phyloP scores from a whole-genome alignment of 331 rosid species.

The Acacia pycnantha region DNA sequence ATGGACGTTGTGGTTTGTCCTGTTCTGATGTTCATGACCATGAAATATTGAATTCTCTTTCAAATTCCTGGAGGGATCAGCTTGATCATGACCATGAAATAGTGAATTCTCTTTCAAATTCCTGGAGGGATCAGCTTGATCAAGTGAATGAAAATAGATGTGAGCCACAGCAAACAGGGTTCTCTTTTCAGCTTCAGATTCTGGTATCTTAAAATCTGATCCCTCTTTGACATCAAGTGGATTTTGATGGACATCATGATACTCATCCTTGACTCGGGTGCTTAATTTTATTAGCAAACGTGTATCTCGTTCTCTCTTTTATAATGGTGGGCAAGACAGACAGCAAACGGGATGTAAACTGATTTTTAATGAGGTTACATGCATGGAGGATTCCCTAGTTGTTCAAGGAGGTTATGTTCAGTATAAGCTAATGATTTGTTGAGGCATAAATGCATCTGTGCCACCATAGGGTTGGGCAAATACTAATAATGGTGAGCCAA shows the following conservation, averaged over 20 bases:
- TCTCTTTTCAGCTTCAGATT: constrained; percentile 22
- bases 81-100: background rate
- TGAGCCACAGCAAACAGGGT: constrained; percentile 2
- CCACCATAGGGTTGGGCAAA: background rate
- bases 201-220: constrained; percentile 11
- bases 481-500: background rate
- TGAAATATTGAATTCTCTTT: background rate
- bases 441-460: background rate
- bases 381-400: constrained; percentile 2
- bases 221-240: background rate
- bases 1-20: background rate
- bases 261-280: background rate
- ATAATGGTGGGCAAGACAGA: constrained; percentile 11
- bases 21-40: background rate
- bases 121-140: constrained; percentile 8
- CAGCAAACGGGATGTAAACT: constrained; percentile 1
- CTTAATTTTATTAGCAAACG: constrained; percentile 24
- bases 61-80: constrained; percentile 4
- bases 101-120: background rate
- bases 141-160: constrained; percentile 18
- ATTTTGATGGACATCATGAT: constrained; percentile 4
- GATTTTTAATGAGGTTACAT: background rate
- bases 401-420: constrained; percentile 28
- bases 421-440: constrained; percentile 5
- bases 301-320: constrained; percentile 9